Conservation (phyloP, 768 basidiomycete species). For the Boletus eberwhitei region DNA sequence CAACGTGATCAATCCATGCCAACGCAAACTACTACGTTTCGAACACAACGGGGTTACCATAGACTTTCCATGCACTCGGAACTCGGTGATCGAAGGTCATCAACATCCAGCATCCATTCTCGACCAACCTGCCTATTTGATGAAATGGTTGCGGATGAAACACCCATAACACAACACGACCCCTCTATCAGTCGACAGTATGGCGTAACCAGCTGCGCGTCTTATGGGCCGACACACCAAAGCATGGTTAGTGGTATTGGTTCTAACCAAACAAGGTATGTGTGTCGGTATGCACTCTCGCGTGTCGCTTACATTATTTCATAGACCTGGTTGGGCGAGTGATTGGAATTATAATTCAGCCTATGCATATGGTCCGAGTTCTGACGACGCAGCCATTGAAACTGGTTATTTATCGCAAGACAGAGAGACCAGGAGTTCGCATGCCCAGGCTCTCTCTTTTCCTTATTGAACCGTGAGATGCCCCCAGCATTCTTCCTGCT, state of each 20-base stretch:
- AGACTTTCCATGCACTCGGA: conserved; percentile 3
- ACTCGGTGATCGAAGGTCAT: conserved; percentile 8
- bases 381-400: conserved; percentile 1
- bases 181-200: conserved; percentile 2
- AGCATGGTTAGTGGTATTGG: background rate
- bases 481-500: background rate
- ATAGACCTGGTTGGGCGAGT: conserved; percentile 13
- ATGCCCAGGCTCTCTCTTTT: conserved; percentile 10
- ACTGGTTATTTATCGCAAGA: conserved; percentile 2
- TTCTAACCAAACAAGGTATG: conserved; percentile 13
- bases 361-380: conserved; percentile 9
- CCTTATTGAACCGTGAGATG: conserved; percentile 11
- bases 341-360: conserved; percentile 18
- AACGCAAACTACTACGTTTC: conserved; percentile 4
- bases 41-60: conserved; percentile 12
- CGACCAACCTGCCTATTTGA: conserved; percentile 7
- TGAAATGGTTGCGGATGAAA: conserved; percentile 4
- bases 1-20: conserved; percentile 5
- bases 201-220: background rate
- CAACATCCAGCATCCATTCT: conserved; percentile 11
- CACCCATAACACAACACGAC: background rate
- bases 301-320: background rate
- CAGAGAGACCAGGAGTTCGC: background rate
- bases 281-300: background rate
- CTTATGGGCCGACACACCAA: conserved; percentile 5